A percentile compares a stretch with the other conserved stretches of the same genome.
phyloP scores from a whole-genome alignment of 2,329 filamentous ascomycete species.

The Paecilomyces formosus region DNA sequence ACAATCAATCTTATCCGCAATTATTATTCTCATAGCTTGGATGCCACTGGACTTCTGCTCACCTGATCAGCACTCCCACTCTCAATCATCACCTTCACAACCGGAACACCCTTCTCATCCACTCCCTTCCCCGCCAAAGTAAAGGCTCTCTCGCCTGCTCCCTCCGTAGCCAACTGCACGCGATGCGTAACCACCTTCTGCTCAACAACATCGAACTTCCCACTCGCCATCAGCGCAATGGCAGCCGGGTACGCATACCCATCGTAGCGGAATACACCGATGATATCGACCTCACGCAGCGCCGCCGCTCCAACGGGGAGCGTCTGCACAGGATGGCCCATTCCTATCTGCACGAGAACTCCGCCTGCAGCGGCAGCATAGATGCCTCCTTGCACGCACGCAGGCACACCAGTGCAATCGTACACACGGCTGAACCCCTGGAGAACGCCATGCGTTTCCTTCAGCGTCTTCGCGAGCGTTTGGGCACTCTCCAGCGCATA shows the following conservation, averaged over 20 bases:
- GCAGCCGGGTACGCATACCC: conserved; percentile 47
- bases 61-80: conserved; percentile 5
- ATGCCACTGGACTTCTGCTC: background rate
- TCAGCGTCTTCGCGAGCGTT: conserved; percentile 24
- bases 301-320: conserved; percentile 49
- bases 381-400: conserved; percentile 39
- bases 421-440: conserved; percentile 37
- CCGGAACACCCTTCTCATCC: conserved; percentile 45
- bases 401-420: conserved; percentile 39
- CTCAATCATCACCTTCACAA: conserved; percentile 47
- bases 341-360: conserved; percentile 48
- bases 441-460: conserved; percentile 15
- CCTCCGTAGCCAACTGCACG: conserved; percentile 33
- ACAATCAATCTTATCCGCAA: background rate
- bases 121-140: conserved; percentile 43
- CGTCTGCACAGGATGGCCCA: conserved; percentile 50
- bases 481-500: conserved; percentile 29
- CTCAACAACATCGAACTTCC: conserved; percentile 41
- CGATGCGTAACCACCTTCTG: conserved; percentile 49
- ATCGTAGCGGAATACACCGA: conserved; percentile 52
- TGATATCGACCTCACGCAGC: conserved; percentile 49
- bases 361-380: conserved; percentile 42
- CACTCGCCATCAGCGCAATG: conserved; percentile 45
- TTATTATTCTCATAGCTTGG: background rate
- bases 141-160: conserved; percentile 45